phyloP scores from a whole-genome alignment of 108 stramenopile genomes.

The Discostella pseudostelligera region DNA sequence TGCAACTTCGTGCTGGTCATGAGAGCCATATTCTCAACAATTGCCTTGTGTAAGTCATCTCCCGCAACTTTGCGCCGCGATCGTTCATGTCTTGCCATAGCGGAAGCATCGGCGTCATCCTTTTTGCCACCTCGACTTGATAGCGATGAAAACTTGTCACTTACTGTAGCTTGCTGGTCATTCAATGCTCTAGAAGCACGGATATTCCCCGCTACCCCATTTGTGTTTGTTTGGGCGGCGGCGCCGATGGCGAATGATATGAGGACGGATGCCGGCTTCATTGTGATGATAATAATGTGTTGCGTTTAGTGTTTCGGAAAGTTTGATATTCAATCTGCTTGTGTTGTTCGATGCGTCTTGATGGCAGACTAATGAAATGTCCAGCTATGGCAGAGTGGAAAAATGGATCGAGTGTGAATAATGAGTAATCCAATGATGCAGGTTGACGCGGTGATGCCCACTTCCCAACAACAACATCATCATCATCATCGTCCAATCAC shows the following conservation, averaged over 20 bases:
- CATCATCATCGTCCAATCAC: too few species aligned
- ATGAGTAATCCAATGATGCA: too few species aligned
- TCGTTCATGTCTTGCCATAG: neutral
- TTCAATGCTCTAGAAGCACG: neutral
- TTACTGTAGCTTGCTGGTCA: neutral
- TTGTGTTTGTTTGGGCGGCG: neutral
- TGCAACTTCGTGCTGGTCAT: neutral
- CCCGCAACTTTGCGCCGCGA: neutral
- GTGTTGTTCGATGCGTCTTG: too few species aligned
- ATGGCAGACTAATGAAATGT: too few species aligned
- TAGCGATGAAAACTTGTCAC: neutral
- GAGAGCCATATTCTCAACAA: neutral
- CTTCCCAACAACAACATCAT: too few species aligned
- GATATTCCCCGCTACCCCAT: neutral
- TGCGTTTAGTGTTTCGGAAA: neutral
- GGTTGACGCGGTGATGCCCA: too few species aligned
- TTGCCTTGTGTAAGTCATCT: neutral
- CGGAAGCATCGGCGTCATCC: neutral
- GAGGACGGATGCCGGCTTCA: constrained; percentile 3
- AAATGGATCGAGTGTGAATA: too few species aligned
- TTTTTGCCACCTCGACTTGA: neutral
- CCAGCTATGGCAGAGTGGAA: too few species aligned
- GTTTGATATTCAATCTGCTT: neutral
- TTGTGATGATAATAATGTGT: neutral
- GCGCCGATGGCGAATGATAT: constrained; percentile 4